Base-by-base conservation (phyloP, 1,284 basidiomycete species). In the Cystobasidiaceae sp. region DNA sequence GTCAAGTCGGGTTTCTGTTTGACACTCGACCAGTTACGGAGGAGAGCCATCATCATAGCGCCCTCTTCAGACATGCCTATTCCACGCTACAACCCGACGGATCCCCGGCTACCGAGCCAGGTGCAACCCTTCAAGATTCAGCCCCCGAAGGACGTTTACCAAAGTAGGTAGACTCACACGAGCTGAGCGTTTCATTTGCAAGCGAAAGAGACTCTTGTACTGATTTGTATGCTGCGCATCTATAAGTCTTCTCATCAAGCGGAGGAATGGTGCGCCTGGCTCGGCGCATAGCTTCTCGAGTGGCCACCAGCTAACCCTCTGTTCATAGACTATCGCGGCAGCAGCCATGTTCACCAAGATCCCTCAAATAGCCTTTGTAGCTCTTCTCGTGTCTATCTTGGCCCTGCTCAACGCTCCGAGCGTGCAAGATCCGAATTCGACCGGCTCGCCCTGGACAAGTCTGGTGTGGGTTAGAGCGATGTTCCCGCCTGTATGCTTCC, bases 271-370 rank as follows among this genome's bases (percentile, higher is more conserved):
- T 60, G 32, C 37, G 58, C 50, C 13, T 15, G 19, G 27, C 13
- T 15, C 27, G 8, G 4, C 49, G 13, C 17, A 59, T 33, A 6
- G 3, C 8, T 19, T 4, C 37, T 19, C 17, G 30, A 17, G 13
- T 11, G 13, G 11, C 11, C 2, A 1, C 13, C 37, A n/a, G n/a
- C 33, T 39, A 13, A 33, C 11, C 15, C 19, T 17, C 21, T 2
- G 11, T 25, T 19, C 27, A 25, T 25, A 60, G 58, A 48, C 45
- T 11, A 45, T 60, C 45, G 58, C 43, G 23, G 60, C 60, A 45
- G 50, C 27, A 33, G 60, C 60, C 27, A 62, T 62, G 60, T 62
- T 62, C 60, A 62, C 60, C 17, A 48, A 50, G 21, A 52, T 52
- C 23, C 60, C 60, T 13, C 13, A 33, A 43, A 28, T 62, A n/a